Percentiles rank a stretch among this genome's conserved stretches.
phyloP scores from a whole-genome alignment of 495 filamentous ascomycete species.

The Pseudoneurospora amorphoporcata region DNA sequence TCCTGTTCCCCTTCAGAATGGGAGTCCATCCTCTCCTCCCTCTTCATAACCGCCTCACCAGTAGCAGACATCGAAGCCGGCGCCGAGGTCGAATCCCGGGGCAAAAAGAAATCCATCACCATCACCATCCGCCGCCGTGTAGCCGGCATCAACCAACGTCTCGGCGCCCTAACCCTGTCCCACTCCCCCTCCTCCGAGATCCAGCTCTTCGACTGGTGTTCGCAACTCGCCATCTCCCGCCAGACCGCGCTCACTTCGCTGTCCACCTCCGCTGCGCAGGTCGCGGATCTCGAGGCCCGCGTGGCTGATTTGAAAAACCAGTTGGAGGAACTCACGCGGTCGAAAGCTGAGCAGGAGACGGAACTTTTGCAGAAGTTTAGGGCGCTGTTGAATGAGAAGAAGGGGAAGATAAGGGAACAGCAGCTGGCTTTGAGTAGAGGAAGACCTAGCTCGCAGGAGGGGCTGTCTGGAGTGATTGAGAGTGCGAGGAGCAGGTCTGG shows the following conservation, averaged over 20 bases:
- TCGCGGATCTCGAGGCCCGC: conserved; percentile 37
- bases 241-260: conserved; percentile 30
- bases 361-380: conserved; percentile 62
- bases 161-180: conserved; percentile 54
- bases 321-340: conserved; percentile 52
- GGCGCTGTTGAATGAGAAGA: conserved; percentile 72
- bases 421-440: conserved; percentile 48
- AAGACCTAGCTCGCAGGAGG: not conserved
- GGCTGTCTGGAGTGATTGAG: not conserved
- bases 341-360: conserved; percentile 59
- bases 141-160: conserved; percentile 50
- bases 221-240: conserved; percentile 24
- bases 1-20: conserved; percentile 34
- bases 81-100: conserved; percentile 25
- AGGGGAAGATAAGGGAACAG: conserved; percentile 81
- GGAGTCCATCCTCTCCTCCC: conserved; percentile 31
- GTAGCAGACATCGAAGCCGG: conserved; percentile 31
- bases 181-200: conserved; percentile 55
- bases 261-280: conserved; percentile 30
- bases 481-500: not conserved
- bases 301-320: conserved; percentile 41
- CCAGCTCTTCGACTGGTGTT: conserved; percentile 65
- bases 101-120: conserved; percentile 17
- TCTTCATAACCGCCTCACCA: conserved; percentile 24
- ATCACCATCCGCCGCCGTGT: conserved; percentile 36